Conservation (phyloP, 495 filamentous ascomycete genomes). For the Apiosordaria backusii region DNA sequence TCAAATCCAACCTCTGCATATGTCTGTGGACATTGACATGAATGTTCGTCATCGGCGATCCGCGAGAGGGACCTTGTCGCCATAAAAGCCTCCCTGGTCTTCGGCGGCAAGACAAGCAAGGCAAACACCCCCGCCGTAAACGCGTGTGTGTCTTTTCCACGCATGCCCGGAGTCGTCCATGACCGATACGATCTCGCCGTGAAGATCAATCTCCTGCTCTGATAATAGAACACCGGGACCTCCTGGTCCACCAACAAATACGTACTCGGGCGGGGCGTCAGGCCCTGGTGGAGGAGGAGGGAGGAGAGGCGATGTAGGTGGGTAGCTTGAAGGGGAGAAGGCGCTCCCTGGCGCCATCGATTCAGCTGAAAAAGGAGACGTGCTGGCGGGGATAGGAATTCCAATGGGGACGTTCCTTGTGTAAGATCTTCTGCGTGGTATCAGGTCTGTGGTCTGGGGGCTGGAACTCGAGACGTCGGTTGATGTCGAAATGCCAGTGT, state of each 20-base stretch:
- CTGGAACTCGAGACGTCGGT: slow-evolving; percentile 25
- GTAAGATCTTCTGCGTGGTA: slow-evolving; percentile 41
- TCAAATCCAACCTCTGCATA: slow-evolving; percentile 13
- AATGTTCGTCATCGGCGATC: slow-evolving; percentile 38
- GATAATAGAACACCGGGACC: slow-evolving; percentile 22
- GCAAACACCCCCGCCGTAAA: slow-evolving; percentile 49
- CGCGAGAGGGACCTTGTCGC: slow-evolving; percentile 46
- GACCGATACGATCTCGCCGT: slow-evolving; percentile 45
- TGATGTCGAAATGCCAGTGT: slow-evolving; percentile 33
- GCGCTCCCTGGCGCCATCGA: slow-evolving; percentile 19
- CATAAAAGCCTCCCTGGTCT: slow-evolving; percentile 46
- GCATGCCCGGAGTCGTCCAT: slow-evolving; percentile 43
- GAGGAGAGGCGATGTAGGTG: slow-evolving; percentile 41
- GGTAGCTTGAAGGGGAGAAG: slow-evolving; percentile 45
- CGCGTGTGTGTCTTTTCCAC: slow-evolving; percentile 49
- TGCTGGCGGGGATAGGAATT: slow-evolving; percentile 23
- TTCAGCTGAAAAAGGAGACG: slow-evolving; percentile 16
- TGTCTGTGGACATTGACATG: background rate
- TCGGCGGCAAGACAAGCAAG: slow-evolving; percentile 43
- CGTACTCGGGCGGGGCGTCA: slow-evolving; percentile 27
- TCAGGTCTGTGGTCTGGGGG: slow-evolving; percentile 27
- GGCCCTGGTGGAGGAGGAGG: slow-evolving; percentile 35
- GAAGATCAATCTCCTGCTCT: slow-evolving; percentile 36
- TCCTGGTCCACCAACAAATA: slow-evolving; percentile 30
- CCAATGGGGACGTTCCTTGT: slow-evolving; percentile 39